phyloP scores from a whole-genome alignment of 257 asterid genomes.

The Solanum dulcamara region DNA sequence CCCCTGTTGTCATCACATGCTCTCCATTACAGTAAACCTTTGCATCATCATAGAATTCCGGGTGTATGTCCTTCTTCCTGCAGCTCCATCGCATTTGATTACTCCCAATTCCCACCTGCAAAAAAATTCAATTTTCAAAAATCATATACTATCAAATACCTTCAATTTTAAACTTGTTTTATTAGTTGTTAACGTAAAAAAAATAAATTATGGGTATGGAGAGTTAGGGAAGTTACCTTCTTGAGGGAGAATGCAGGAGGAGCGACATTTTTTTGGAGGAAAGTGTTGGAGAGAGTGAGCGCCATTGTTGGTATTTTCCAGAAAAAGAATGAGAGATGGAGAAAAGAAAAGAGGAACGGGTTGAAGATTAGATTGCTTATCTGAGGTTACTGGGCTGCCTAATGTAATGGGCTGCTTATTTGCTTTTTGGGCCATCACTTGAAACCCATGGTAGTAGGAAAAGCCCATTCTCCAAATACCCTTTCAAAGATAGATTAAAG shows the following conservation, averaged over 20 bases:
- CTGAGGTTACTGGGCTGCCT: not conserved
- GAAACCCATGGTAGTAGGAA: no score
- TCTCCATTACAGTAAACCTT: conserved; percentile 92
- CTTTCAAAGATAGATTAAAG: no score
- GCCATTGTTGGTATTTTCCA: conserved; percentile 35
- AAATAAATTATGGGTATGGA: not conserved
- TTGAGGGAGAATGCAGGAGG: conserved; percentile 19
- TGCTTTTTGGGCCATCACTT: not conserved
- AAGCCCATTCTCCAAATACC: no score
- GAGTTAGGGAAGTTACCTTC: conserved; percentile 24
- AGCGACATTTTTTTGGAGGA: conserved; percentile 38
- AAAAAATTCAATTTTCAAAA: not conserved
- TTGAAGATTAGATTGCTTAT: not conserved
- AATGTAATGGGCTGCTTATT: not conserved
- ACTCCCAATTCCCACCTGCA: conserved; percentile 38
- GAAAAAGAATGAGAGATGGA: not conserved
- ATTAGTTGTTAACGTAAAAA: no score
- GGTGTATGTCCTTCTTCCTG: conserved; percentile 92
- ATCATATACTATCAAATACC: not conserved
- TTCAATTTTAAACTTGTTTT: no score
- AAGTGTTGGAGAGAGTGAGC: conserved; percentile 53
- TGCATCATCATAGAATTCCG: conserved; percentile 58
- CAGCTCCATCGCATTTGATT: conserved; percentile 49
- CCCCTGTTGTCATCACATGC: conserved; percentile 93
- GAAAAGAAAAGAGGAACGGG: not conserved